Evolutionary conservation across 2,329 filamentous ascomycete genomes (phyloP).

Genomic region (Penicillium sp.): DNA sequence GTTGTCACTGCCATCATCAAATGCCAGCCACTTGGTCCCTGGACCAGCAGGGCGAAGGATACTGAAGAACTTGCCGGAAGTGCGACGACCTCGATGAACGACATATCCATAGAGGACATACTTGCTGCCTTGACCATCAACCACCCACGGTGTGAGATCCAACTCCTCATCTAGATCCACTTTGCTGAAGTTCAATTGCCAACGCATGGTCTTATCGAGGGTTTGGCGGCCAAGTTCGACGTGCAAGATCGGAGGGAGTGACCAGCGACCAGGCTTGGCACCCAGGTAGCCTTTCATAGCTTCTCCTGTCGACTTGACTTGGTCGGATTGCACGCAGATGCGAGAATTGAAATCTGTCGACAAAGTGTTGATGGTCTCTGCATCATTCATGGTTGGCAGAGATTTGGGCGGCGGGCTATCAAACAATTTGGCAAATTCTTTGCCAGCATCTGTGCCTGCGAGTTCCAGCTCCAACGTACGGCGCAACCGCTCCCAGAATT

Average conservation of each 20-base stretch:
- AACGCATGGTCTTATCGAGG: constrained; percentile 56
- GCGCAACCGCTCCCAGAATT: constrained; percentile 57
- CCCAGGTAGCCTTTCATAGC: constrained; percentile 34
- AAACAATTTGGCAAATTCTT: constrained; percentile 48
- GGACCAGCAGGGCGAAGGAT: constrained; percentile 59
- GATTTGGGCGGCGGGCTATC: constrained; percentile 38
- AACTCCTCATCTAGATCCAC: constrained; percentile 59
- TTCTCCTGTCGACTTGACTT: constrained; percentile 38
- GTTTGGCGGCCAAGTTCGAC: constrained; percentile 59
- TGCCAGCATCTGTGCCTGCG: constrained; percentile 42
- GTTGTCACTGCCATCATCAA: constrained; percentile 57
- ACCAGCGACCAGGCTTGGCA: constrained; percentile 39
- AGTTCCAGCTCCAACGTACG: constrained; percentile 55
- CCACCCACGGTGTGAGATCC: constrained; percentile 41
- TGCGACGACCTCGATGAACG: constrained; percentile 59
- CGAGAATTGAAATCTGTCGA: constrained; percentile 40
- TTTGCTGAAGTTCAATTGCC: constrained; percentile 57
- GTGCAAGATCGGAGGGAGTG: constrained; percentile 51
- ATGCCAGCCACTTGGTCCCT: constrained; percentile 59
- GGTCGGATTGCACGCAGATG: constrained; percentile 40
- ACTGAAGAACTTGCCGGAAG: constrained; percentile 60
- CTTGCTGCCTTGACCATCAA: constrained; percentile 36
- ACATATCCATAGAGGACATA: constrained; percentile 63
- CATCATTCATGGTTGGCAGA: constrained; percentile 16
- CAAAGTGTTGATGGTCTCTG: constrained; percentile 34